A percentile compares a stretch with the other conserved stretches of the same genome.
Evolutionary conservation across 805 yeast genomes (phyloP).

Genomic region (Yarrowia deformans): DNA sequence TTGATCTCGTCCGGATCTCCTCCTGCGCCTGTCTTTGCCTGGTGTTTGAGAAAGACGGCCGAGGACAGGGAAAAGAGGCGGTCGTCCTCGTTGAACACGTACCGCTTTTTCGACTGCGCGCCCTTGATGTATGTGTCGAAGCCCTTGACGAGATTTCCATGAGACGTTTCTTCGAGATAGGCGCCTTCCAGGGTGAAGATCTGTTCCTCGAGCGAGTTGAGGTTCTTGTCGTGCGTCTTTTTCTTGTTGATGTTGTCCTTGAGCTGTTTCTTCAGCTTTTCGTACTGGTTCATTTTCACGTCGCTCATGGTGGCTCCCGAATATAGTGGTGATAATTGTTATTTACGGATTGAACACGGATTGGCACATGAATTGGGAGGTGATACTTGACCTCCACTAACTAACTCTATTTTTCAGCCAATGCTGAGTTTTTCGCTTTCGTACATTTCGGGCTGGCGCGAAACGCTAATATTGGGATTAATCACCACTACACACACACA

Average conservation of each 20-base stretch:
- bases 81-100: conserved; percentile 67
- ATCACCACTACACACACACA: conserved; percentile 10
- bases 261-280: conserved; percentile 68
- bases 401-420: background rate
- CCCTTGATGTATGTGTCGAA: conserved; percentile 78
- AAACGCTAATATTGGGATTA: conserved; percentile 23
- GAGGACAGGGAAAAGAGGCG: conserved; percentile 81
- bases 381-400: background rate
- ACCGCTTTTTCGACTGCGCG: conserved; percentile 58
- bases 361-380: background rate
- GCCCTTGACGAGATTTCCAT: conserved; percentile 89
- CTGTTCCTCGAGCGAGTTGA: conserved; percentile 70
- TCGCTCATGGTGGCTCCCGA: conserved; percentile 44
- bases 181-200: conserved; percentile 79
- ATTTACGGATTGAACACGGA: too few species aligned
- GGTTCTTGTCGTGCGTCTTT: conserved; percentile 64
- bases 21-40: conserved; percentile 46
- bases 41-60: conserved; percentile 64
- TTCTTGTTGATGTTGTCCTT: conserved; percentile 68
- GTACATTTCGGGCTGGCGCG: conserved; percentile 36
- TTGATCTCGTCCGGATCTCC: conserved; percentile 46
- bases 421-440: conserved; percentile 5
- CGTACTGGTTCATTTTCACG: conserved; percentile 59
- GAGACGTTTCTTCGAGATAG: conserved; percentile 73
- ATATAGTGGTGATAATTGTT: background rate